These are phyloP conservation scores for Psilocybe subaeruginosa DNA, from an alignment of 768 basidiomycete species.

Conservation along the genomic window DNA sequence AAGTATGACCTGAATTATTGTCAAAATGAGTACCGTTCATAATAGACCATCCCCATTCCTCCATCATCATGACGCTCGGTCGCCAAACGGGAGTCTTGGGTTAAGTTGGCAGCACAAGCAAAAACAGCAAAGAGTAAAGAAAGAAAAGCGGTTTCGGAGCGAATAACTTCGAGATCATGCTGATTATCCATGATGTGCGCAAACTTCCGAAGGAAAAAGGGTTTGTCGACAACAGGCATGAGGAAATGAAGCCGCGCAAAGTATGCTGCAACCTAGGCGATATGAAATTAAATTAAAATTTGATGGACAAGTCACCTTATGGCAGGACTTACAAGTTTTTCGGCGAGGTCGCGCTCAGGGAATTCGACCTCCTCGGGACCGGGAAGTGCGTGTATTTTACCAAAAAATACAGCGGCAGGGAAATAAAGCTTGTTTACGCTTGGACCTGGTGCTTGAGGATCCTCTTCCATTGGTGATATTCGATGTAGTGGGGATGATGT, in stretches of 20 bases:
- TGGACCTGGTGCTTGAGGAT: constrained; percentile 76
- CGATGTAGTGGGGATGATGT: constrained; percentile 76
- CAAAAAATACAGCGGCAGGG: constrained; percentile 86
- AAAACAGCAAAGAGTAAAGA: constrained; percentile 88
- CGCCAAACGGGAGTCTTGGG: constrained; percentile 70
- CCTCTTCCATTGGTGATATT: constrained; percentile 84
- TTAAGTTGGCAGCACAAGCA: constrained; percentile 82
- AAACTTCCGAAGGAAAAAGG: constrained; percentile 77
- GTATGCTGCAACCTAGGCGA: constrained; percentile 77
- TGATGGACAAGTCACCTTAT: constrained; percentile 14
- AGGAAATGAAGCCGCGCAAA: constrained; percentile 87
- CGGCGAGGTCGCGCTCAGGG: constrained; percentile 81
- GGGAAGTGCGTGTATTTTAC: constrained; percentile 82
- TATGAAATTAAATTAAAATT: constrained; percentile 26
- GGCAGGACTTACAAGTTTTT: constrained; percentile 70
- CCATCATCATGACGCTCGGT: constrained; percentile 69
- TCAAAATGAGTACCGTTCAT: constrained; percentile 67
- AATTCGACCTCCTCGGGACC: constrained; percentile 87
- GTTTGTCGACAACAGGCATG: constrained; percentile 87
- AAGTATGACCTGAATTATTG: not conserved
- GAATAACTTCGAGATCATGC: constrained; percentile 51
- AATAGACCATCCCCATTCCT: constrained; percentile 89
- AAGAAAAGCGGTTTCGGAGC: constrained; percentile 74
- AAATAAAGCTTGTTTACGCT: constrained; percentile 88
- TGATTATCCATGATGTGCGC: constrained; percentile 73